These are phyloP conservation scores for Fonsecaea pugnacius DNA, from an alignment of 2,329 filamentous ascomycete species.

Conservation along the genomic window DNA sequence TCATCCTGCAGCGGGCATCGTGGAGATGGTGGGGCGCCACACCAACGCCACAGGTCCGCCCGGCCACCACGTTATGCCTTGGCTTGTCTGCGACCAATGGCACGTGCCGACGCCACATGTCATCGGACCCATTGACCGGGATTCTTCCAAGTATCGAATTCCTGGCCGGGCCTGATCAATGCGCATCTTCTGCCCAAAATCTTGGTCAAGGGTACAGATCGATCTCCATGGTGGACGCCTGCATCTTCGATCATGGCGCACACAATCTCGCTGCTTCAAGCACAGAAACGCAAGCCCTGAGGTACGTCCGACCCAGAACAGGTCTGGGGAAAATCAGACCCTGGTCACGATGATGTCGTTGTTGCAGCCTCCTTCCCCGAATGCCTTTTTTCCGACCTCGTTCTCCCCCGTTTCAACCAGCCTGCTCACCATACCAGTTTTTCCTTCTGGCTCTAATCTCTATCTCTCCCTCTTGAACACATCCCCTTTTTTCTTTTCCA, in stretches of 20 bases:
- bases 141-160: constrained; percentile 30
- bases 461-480: constrained; percentile 4
- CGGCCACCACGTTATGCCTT: not conserved
- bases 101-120: not conserved
- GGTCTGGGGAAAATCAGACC: constrained; percentile 15
- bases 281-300: not conserved
- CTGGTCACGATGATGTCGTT: constrained; percentile 33
- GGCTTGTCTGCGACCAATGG: not conserved
- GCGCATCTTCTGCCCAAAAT: constrained; percentile 7
- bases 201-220: constrained; percentile 21
- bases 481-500: not conserved
- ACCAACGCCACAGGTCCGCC: not conserved
- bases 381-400: constrained; percentile 23
- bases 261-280: constrained; percentile 28
- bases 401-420: not conserved
- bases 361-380: constrained; percentile 16
- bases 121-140: constrained; percentile 22
- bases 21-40: not conserved
- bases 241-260: constrained; percentile 6
- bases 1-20: not conserved
- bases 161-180: not conserved
- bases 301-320: constrained; percentile 1
- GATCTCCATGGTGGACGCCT: not conserved
- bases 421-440: constrained; percentile 12
- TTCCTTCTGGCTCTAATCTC: constrained; percentile 18